These are phyloP conservation scores for Echinosophora koreensis DNA, from an alignment of 306 rosid genomes.

Conservation along the genomic window DNA sequence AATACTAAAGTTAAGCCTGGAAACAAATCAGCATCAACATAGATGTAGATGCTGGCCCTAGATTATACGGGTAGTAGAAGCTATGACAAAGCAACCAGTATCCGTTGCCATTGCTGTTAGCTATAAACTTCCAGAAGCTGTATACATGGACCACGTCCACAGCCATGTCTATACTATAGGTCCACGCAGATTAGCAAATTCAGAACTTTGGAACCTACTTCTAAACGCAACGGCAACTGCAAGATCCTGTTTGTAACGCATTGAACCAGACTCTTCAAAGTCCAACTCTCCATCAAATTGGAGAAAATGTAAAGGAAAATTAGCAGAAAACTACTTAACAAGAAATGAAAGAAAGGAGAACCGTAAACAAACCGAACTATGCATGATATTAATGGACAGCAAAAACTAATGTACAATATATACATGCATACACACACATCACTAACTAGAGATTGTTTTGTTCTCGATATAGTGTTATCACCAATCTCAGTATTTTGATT, in stretches of 20 bases:
- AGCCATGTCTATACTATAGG: background rate
- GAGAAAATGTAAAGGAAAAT: background rate
- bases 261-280: background rate
- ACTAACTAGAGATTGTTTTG: background rate
- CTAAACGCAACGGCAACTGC: background rate
- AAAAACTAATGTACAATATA: background rate
- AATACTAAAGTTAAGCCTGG: too few species aligned
- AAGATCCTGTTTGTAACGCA: background rate
- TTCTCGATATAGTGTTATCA: background rate
- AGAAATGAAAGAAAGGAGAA: conserved; percentile 10
- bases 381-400: background rate
- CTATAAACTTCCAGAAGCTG: too few species aligned
- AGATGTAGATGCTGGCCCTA: too few species aligned
- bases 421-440: conserved; percentile 1
- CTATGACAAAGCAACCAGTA: too few species aligned
- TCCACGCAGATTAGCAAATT: background rate
- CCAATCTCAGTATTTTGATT: conserved; percentile 17
- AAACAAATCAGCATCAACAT: too few species aligned
- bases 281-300: background rate
- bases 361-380: background rate
- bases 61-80: too few species aligned
- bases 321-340: background rate
- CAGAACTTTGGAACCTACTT: background rate
- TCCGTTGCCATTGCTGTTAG: too few species aligned
- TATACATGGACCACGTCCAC: background rate